A percentile compares a stretch with the other conserved stretches of the same genome.
Conservation (phyloP, 2,329 filamentous ascomycete species). For the Xylariaceae sp. region DNA sequence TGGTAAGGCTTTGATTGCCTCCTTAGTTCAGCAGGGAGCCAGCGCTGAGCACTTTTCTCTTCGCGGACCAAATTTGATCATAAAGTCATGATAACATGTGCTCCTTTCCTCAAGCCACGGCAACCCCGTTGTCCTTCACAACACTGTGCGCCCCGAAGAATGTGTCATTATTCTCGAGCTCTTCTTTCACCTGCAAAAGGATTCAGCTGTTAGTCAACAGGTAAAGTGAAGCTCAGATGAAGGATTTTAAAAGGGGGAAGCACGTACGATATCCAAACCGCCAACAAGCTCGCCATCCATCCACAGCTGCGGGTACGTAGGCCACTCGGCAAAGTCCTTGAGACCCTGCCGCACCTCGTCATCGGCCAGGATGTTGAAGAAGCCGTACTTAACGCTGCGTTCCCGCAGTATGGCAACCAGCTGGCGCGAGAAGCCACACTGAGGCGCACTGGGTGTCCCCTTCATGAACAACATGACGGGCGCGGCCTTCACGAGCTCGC, state of each 20-base stretch:
- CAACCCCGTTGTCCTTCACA: conserved; percentile 37
- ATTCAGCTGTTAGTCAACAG: conserved; percentile 1
- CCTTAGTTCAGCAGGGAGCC: no score
- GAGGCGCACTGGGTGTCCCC: conserved; percentile 80
- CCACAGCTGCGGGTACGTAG: conserved; percentile 94
- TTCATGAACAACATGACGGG: conserved; percentile 99
- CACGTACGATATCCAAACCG: conserved; percentile 86
- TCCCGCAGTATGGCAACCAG: conserved; percentile 83
- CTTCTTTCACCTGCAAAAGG: conserved; percentile 75
- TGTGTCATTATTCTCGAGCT: conserved; percentile 75
- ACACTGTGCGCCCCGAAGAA: conserved; percentile 75
- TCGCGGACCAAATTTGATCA: no score
- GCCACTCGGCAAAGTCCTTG: conserved; percentile 98
- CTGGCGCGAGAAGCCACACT: conserved; percentile 92
- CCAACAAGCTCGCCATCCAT: conserved; percentile 86
- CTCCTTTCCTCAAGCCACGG: conserved; percentile 24
- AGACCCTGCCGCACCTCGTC: conserved; percentile 94
- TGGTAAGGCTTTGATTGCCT: no score
- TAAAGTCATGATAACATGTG: background rate
- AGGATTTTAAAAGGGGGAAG: background rate
- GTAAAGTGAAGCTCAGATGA: background rate
- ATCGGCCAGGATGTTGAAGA: conserved; percentile 98
- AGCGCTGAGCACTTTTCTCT: no score
- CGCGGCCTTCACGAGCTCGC: conserved; percentile 86
- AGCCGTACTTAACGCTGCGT: conserved; percentile 90